Evolutionary conservation across 139 green algal species (phyloP), one percentile per base, ranked within the genome.

Genomic region (Chlamydomonas sp.): DNA sequence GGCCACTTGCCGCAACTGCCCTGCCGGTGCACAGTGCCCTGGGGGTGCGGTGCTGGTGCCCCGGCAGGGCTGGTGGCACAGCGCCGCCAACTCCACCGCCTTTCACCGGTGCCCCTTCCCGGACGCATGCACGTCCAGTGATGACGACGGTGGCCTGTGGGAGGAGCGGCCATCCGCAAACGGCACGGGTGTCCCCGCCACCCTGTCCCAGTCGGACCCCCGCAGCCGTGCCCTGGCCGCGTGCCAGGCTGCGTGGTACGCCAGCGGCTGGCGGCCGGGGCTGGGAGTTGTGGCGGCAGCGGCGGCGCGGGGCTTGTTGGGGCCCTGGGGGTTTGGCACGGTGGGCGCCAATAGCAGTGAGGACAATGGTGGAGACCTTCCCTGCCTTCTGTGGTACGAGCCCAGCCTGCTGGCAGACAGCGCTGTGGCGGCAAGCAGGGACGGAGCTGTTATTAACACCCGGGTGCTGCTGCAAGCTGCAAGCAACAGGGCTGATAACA

Each of bases 31-130:
- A 1, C 62, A 62, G 20, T 63, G 77, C 71, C 10, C 12, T 1
- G 78, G 61, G 12, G 85, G 78, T 8, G 18, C 68, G 12, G 60
- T 85, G 72, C 14, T 88, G 67, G 59, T 72, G 64, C 84, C 84
- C 9, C 17, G 58, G 14, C 49, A 17, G 18, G 84, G 84, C 58
- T 77, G 71, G 31, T 91, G 80, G 74, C 81, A 88, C 78, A 77
- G 72, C 5, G 75, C 76, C 1, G n/a, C 72, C 49, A 88, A 88
- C 63, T 78, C 75, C 77, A 59, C 60, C 5, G 18, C 5, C 5
- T 18, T 81, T 3, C 77, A 66, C 84, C 64, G 49, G 67, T 91
- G 88, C 59, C 82, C 83, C 17, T 85, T 85, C 69, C 77, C 82
- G 9, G 12, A 69, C 18, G 88, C 88, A 0, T 91, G 88, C 62